Evolutionary conservation across 108 stramenopile genomes (phyloP), one percentile per base, ranked within the genome.

Genomic region (Schizochytrium sp.): DNA sequence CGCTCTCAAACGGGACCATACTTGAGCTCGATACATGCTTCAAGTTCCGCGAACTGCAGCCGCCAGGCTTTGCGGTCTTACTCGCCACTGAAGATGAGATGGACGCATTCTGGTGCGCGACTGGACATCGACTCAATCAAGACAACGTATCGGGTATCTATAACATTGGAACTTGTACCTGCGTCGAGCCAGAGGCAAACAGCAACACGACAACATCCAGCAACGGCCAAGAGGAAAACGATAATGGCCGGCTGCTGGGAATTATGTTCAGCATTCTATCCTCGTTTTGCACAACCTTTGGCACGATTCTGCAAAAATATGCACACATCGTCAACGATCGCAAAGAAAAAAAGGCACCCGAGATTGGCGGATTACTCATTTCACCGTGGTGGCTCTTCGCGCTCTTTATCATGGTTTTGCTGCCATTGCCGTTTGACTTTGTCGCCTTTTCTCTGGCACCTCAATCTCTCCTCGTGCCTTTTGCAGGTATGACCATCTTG

Each of bases 341-440:
- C 45, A 83, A 83, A 23, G 76, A 12, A 12, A 47, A 83, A 28
- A 83, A 53, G 48, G 76, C 76, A 6, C 45, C n/a, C n/a, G 76
- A 83, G 76, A 25, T 47, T n/a, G 51, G 45, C 51, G 76, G 76
- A 6, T 6, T 83, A 6, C 51, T 83, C n/a, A n/a, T 83, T 23
- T 53, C 48, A 18, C 76, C 76, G 12, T 83, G 51, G 48, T 83
- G 76, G 76, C 51, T 83, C 23, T 53, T 83, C 3, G 76, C 76
- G 12, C 51, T 83, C 76, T 53, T 53, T 23, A 53, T 83, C n/a
- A 83, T 83, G 76, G 76, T 83, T 6, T 23, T 83, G 23, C 51
- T 83, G 6, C 76, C 76, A 6, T 45, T 83, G 10, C 76, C 76
- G 18, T 83, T 83, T 83, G 76, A 83, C 76, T 83, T 83, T 4